These are phyloP conservation scores for Spinacia oleracea DNA, from an alignment of 179 eudicot species.

Conservation along the genomic window DNA sequence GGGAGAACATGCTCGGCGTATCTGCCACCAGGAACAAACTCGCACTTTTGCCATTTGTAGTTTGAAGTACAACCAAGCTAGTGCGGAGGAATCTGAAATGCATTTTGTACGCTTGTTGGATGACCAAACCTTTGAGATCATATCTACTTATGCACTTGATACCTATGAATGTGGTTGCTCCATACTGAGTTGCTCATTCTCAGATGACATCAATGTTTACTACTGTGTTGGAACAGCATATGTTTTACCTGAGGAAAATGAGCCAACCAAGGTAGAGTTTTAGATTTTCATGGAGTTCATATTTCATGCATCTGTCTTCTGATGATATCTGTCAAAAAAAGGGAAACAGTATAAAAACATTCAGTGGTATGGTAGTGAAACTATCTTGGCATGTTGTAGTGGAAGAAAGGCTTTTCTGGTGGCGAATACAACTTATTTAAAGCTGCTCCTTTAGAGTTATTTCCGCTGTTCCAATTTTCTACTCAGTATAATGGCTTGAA, in stretches of 20 bases:
- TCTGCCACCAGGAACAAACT: slow-evolving; percentile 97
- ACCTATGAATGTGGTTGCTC: slow-evolving; percentile 94
- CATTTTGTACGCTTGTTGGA: slow-evolving; percentile 91
- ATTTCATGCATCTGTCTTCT: slow-evolving; percentile 3
- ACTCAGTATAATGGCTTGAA: not conserved
- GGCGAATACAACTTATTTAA: not conserved
- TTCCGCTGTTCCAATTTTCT: not conserved
- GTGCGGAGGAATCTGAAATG: slow-evolving; percentile 83
- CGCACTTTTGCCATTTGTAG: slow-evolving; percentile 90
- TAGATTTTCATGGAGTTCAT: not conserved
- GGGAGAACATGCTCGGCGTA: slow-evolving; percentile 96
- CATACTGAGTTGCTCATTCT: slow-evolving; percentile 89
- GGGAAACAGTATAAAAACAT: no score
- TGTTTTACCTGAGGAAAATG: slow-evolving; percentile 93
- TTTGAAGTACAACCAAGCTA: slow-evolving; percentile 74
- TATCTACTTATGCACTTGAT: slow-evolving; percentile 88
- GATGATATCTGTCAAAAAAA: not conserved
- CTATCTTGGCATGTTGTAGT: not conserved
- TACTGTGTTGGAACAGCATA: slow-evolving; percentile 98
- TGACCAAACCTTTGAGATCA: slow-evolving; percentile 91
- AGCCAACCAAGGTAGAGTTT: slow-evolving; percentile 78
- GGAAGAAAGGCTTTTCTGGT: not conserved
- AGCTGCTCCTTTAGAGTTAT: not conserved
- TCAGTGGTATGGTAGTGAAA: not conserved
- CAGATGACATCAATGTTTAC: slow-evolving; percentile 84